Evolutionary conservation across 1,139 yeast species (phyloP).

Genomic region (Scheffersomyces cryptocercus): DNA sequence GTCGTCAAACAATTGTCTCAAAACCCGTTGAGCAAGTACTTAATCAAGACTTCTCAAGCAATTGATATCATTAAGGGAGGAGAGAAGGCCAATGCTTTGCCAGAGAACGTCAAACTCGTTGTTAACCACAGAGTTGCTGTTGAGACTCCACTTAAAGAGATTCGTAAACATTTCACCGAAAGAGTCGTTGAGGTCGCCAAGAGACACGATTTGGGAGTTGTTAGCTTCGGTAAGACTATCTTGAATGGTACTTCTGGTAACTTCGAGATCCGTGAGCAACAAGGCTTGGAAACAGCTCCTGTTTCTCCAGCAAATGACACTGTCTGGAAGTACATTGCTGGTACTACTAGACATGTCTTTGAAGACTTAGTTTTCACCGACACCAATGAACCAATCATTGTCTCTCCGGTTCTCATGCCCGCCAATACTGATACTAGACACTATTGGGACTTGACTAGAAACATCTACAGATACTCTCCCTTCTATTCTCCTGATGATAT

Average conservation of each 20-base stretch:
- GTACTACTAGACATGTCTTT: constrained; percentile 43
- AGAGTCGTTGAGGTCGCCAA: constrained; percentile 29
- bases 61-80: constrained; percentile 36
- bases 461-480: constrained; percentile 70
- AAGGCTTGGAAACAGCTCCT: constrained; percentile 35
- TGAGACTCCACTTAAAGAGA: constrained; percentile 25
- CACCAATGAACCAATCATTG: constrained; percentile 43
- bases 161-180: constrained; percentile 19
- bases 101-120: constrained; percentile 33
- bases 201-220: constrained; percentile 16
- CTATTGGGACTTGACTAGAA: constrained; percentile 72
- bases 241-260: constrained; percentile 23
- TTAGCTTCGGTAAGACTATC: constrained; percentile 19
- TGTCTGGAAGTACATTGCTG: constrained; percentile 43
- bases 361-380: constrained; percentile 42
- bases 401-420: constrained; percentile 67
- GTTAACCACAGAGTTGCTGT: constrained; percentile 36
- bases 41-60: constrained; percentile 35
- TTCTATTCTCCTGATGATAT: constrained; percentile 21
- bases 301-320: constrained; percentile 37
- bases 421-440: constrained; percentile 85
- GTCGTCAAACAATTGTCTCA: constrained; percentile 18
- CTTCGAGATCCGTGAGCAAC: constrained; percentile 20
- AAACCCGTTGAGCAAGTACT: constrained; percentile 18
- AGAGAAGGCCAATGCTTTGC: constrained; percentile 38